Evolutionary conservation across 805 yeast genomes (phyloP).

Genomic region (Yarrowia sp.): DNA sequence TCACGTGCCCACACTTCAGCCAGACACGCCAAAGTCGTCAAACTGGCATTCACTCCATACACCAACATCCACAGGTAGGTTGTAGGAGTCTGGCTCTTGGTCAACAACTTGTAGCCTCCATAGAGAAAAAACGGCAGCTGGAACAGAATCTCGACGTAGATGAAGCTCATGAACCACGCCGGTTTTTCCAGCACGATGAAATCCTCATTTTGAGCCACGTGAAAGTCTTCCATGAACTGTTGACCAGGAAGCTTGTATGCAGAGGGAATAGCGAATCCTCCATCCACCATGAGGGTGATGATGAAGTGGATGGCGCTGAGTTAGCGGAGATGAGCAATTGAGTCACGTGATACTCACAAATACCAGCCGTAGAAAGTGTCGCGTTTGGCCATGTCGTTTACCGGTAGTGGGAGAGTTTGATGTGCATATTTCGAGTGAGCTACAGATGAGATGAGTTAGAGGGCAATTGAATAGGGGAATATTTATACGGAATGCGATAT

Average conservation of each 20-base stretch:
- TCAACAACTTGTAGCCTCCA: conserved; percentile 42
- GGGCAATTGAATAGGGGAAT: neutral
- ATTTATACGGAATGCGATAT: too few species aligned
- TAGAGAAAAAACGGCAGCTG: conserved; percentile 83
- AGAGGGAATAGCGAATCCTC: conserved; percentile 64
- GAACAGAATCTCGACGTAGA: conserved; percentile 64
- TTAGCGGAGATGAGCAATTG: neutral
- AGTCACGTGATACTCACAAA: neutral
- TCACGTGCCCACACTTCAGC: conserved; percentile 38
- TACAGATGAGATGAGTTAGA: neutral
- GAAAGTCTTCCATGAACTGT: conserved; percentile 52
- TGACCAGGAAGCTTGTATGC: conserved; percentile 51
- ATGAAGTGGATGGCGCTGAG: conserved; percentile 61
- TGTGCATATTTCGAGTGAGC: too few species aligned
- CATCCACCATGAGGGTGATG: conserved; percentile 72
- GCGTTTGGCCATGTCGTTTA: conserved; percentile 7
- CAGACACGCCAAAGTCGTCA: conserved; percentile 72
- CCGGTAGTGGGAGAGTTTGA: neutral
- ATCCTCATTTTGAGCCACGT: conserved; percentile 66
- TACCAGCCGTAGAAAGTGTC: conserved; percentile 22
- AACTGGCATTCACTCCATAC: conserved; percentile 80
- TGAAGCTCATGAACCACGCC: conserved; percentile 71
- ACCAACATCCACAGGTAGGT: conserved; percentile 49
- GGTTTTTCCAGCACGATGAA: conserved; percentile 61
- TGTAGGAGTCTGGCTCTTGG: conserved; percentile 6